These are phyloP conservation scores for Apiotrichum domesticum DNA, from an alignment of 1,284 basidiomycete species.

Conservation along the genomic window DNA sequence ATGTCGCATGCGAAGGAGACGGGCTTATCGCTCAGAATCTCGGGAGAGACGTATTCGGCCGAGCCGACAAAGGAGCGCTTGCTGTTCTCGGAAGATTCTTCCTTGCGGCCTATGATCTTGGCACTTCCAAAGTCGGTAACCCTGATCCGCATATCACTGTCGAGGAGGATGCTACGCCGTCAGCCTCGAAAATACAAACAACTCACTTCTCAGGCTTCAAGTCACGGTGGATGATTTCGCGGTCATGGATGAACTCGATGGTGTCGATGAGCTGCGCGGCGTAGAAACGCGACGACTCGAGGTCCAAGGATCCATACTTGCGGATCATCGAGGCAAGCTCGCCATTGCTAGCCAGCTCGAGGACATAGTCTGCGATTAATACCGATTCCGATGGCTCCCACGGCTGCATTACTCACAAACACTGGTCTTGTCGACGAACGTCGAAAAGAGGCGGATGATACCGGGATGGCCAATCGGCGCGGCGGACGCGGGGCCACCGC, in stretches of 20 bases:
- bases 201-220: conserved; percentile 79
- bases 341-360: conserved; percentile 83
- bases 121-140: conserved; percentile 97
- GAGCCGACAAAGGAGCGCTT: conserved; percentile 84
- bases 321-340: conserved; percentile 77
- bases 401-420: conserved; percentile 61
- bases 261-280: conserved; percentile 82
- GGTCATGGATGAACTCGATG: conserved; percentile 79
- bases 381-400: not conserved
- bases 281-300: conserved; percentile 70
- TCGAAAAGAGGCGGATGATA: conserved; percentile 69
- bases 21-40: conserved; percentile 69
- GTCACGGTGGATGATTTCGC: conserved; percentile 83
- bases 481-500: not conserved
- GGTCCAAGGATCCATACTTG: conserved; percentile 69
- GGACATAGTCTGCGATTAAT: conserved; percentile 66
- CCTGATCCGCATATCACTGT: conserved; percentile 77
- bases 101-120: conserved; percentile 62
- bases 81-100: conserved; percentile 36
- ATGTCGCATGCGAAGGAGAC: conserved; percentile 51
- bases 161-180: conserved; percentile 62
- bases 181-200: not conserved
- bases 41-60: conserved; percentile 91
- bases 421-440: conserved; percentile 77
- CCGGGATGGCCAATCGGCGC: conserved; percentile 61